Base-by-base conservation (phyloP, 2,329 filamentous ascomycete genomes). In the Rosellinia necatrix region DNA sequence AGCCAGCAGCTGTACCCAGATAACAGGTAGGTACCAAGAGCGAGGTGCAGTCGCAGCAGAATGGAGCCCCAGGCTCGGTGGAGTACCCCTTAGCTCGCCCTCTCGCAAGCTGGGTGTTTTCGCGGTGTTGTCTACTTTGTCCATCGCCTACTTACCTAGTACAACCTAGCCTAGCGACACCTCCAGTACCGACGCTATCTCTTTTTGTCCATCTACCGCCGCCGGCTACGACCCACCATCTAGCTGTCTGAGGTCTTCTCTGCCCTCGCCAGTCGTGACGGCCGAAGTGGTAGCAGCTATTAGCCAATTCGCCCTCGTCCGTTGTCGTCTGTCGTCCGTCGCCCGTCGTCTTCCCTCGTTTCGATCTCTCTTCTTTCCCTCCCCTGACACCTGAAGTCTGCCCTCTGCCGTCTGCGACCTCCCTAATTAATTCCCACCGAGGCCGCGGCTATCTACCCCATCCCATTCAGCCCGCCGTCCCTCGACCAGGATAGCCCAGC, bases 381-480 rank as follows among this genome's bases (percentile, higher is more conserved):
- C 40, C 37, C 27, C 32, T 19, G 29, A 30, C 35, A 51, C 40
- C 38, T 34, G 19, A 37, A 13, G 29, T 32, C 15, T 25, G 19
- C 3, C 35, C 27, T 43, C 38, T 21, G 19, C 19, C 29, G 32
- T 19, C 25, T 52, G 19, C 21, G 49, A 15, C 30, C 40, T 40
- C 25, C 29, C 22, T 51, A 22, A 57, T 60, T 25, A 13, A 29
- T 50, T 21, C 37, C 21, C 37, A 13, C 29, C 41, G 44, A 52
- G 44, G 30, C 38, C 55, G 29, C 41, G 32, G 46, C 53, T 60
- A 56, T 43, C 49, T 55, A n/a, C 53, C 59, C 61, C 58, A 62
- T 59, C 61, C 63, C 60, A 62, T 64, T 64, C 64, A 66, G 65
- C 64, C 60, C 66, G 63, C 59, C 55, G 37, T 57, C 40, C 48